Conservation (phyloP, 2,329 filamentous ascomycete genomes). For the Talaromyces funiculosus region DNA sequence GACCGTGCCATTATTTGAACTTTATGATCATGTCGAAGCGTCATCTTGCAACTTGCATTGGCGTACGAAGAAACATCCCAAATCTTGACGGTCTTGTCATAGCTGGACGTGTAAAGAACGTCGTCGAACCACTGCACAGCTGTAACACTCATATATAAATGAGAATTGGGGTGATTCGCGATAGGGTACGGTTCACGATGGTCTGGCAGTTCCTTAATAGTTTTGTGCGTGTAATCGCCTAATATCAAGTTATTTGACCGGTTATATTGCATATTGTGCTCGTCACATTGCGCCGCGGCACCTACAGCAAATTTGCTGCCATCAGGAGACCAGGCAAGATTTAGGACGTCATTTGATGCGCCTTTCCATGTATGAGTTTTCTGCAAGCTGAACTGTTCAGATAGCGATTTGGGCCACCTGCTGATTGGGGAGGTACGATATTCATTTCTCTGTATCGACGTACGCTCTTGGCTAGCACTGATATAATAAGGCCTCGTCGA, state of each 20-base stretch:
- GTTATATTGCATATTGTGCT: constrained; percentile 57
- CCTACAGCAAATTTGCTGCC: constrained; percentile 53
- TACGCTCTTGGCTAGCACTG: constrained; percentile 4
- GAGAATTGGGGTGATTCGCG: constrained; percentile 47
- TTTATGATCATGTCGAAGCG: constrained; percentile 41
- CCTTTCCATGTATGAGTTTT: constrained; percentile 46
- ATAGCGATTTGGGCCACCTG: constrained; percentile 16
- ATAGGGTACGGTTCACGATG: constrained; percentile 45
- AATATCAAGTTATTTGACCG: constrained; percentile 52
- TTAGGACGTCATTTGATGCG: constrained; percentile 54
- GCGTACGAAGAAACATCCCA: constrained; percentile 42
- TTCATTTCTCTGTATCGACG: background rate
- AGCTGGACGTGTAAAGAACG: constrained; percentile 50
- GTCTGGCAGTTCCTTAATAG: constrained; percentile 49
- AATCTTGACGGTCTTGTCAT: constrained; percentile 52
- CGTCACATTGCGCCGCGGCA: constrained; percentile 51
- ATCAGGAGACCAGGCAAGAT: constrained; percentile 52
- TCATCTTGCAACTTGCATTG: constrained; percentile 26
- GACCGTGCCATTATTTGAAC: constrained; percentile 50
- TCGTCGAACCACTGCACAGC: constrained; percentile 48
- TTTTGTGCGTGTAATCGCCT: constrained; percentile 41
- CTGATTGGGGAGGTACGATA: background rate
- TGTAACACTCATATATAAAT: constrained; percentile 53
- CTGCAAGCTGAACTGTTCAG: background rate
- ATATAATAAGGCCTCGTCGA: constrained; percentile 17